Evolutionary conservation across 1,139 yeast genomes (phyloP), one percentile per base, ranked within the genome.

Genomic region (Blastobotrys serpentis): DNA sequence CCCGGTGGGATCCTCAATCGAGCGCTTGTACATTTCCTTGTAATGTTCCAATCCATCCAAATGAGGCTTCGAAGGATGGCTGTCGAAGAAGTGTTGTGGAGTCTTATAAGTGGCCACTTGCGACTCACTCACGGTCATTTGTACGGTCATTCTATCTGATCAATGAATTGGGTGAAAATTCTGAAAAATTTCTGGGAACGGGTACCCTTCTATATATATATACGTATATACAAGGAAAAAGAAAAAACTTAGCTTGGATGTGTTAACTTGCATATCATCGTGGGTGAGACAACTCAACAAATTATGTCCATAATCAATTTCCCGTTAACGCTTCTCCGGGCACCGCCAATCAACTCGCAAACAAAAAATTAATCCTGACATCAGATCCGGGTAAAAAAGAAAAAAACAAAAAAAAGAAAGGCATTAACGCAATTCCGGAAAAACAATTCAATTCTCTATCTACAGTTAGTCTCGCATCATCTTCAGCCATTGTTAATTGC

Each of bases 1-100:
- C 38, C 71, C 78, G 58, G 81, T 88, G 48, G 98, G 98, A 63
- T 87, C 81, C 52, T 77, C 70, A 61, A 92, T 81, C 33, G 96
- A 86, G 73, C 87, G 77, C 52, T 79, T 68, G 74, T 90, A 88
- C 73, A 89, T 69, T 57, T 77, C 71, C 53, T 78, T 71, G 75
- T 90, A 92, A 55, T 88, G 84, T 11, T 80, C 86, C 56, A 86
- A 57, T 52, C 70, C 59, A 61, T 62, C 57, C 43, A 72, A 57
- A 51, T 72, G 75, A 25, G 73, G 70, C 39, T 59, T 54, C 14
- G 59, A 49, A 2, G 72, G 72, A 58, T 69, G 73, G 47, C 64
- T 67, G 4, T 36, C 40, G 22, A 36, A 36, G 25, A 36, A 36
- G 25, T 36, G 40, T 19, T 36, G 18, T 18, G 40, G 40, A n/a